Evolutionary conservation across 2,329 filamentous ascomycete species (phyloP), one percentile per base, ranked within the genome.

Genomic region (Exophiala aquamarina): DNA sequence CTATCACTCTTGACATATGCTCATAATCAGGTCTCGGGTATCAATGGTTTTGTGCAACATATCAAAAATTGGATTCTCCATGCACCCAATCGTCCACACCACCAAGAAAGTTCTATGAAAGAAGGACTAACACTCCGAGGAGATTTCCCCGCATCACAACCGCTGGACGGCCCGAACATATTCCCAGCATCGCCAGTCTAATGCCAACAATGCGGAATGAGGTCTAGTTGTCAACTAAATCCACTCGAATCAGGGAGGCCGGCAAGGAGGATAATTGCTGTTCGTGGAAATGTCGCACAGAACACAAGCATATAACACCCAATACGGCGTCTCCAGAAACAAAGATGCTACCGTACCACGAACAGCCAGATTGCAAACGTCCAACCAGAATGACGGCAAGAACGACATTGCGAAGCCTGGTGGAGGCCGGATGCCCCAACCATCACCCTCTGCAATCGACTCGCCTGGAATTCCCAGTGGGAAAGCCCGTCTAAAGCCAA

Each of bases 341-440:
- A 47, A 33, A 47, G 45, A 52, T 55, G 49, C 49, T 44, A 55
- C 52, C 33, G 52, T 55, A 18, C 45, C 52, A 55, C 52, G 49
- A 47, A 23, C 41, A 4, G 15, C 40, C 28, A 48, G 23, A 32
- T 38, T 39, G 33, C 42, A 29, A 44, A 35, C 26, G n/a, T 29
- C 26, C 13, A 41, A 39, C 28, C 45, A 55, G 13, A 20, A 41
- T 41, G 44, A 29, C 13, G 38, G 31, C 37, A 41, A 44, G 15
- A 13, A 31, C 23, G 36, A 40, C 10, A 20, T 34, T 26, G 34
- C 10, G 17, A 28, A 45, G 14, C 19, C 49, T 14, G 19, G 21
- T 14, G 26, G 33, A 21, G 33, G 42, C 21, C 40, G 42, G 18
- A 23, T 15, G 23, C 45, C 42, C 17, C 41, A 40, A 17, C 47